These are phyloP conservation scores for Acorus calamus DNA, from an alignment of 106 monocot genomes.

Conservation along the genomic window DNA sequence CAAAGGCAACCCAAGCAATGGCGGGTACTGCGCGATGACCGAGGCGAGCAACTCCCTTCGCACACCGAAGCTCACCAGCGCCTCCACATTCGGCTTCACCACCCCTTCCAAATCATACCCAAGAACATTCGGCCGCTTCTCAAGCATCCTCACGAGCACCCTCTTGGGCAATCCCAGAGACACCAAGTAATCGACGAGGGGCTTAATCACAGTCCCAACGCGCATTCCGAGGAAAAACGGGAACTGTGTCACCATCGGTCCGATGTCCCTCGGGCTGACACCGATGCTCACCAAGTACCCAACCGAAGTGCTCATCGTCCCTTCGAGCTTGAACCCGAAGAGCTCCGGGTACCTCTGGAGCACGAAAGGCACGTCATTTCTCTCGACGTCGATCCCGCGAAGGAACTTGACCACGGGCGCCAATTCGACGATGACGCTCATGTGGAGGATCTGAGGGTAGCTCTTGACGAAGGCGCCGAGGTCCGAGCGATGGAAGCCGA, in stretches of 20 bases:
- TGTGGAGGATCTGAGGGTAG: slow-evolving; percentile 34
- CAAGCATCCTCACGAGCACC: slow-evolving; percentile 27
- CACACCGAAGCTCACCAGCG: slow-evolving; percentile 23
- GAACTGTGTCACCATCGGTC: slow-evolving; percentile 32
- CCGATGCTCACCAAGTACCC: slow-evolving; percentile 32
- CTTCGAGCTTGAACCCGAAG: slow-evolving; percentile 37
- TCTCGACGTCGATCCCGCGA: slow-evolving; percentile 36
- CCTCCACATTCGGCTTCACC: slow-evolving; percentile 30
- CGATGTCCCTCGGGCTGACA: slow-evolving; percentile 31
- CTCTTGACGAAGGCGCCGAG: slow-evolving; percentile 26
- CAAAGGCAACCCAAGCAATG: slow-evolving; percentile 29
- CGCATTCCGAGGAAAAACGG: slow-evolving; percentile 40
- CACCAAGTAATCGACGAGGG: slow-evolving; percentile 25
- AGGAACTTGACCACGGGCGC: slow-evolving; percentile 31
- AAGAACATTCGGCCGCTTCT: slow-evolving; percentile 32
- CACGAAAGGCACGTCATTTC: slow-evolving; percentile 25
- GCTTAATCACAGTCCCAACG: slow-evolving; percentile 33
- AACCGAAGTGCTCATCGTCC: slow-evolving; percentile 44
- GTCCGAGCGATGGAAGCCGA: slow-evolving; percentile 21
- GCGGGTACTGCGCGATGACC: slow-evolving; percentile 29
- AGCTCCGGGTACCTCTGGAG: slow-evolving; percentile 30
- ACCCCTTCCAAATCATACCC: slow-evolving; percentile 34
- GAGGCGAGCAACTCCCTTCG: slow-evolving; percentile 13
- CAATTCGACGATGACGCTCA: slow-evolving; percentile 33
- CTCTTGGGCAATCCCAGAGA: slow-evolving; percentile 26